Evolutionary conservation across 2,329 filamentous ascomycete genomes (phyloP).

Genomic region (Pseudogymnoascus sp.): DNA sequence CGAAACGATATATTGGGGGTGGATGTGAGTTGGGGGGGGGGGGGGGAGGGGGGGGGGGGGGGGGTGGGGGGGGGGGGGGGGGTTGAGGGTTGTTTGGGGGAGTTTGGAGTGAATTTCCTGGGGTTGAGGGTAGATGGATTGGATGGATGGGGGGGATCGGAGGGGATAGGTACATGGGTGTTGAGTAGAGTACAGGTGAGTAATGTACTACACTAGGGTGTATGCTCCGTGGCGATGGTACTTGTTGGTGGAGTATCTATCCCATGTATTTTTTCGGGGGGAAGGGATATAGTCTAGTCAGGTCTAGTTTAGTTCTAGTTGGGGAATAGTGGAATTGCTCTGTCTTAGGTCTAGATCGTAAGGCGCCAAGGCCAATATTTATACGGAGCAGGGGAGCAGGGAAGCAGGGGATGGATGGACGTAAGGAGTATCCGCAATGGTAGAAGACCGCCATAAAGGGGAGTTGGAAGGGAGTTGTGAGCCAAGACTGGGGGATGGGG

Average conservation of each 20-base stretch:
- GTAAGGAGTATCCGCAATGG: neutral
- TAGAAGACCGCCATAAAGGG: too few species aligned
- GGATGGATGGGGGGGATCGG: too few species aligned
- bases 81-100: neutral
- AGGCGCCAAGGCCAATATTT: neutral
- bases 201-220: neutral
- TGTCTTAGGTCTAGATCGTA: neutral
- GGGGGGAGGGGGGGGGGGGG: too few species aligned
- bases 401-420: too few species aligned
- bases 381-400: too few species aligned
- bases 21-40: too few species aligned
- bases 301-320: neutral
- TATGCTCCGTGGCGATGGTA: neutral
- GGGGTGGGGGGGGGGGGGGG: neutral
- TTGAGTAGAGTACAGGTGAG: neutral
- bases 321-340: neutral
- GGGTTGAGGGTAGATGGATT: neutral
- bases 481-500: too few species aligned
- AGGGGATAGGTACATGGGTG: neutral
- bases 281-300: neutral
- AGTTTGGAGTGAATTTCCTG: neutral
- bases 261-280: neutral
- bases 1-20: neutral
- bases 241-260: neutral
- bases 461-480: too few species aligned